These are phyloP conservation scores for Letharia lupina DNA, from an alignment of 495 filamentous ascomycete species.

Conservation along the genomic window DNA sequence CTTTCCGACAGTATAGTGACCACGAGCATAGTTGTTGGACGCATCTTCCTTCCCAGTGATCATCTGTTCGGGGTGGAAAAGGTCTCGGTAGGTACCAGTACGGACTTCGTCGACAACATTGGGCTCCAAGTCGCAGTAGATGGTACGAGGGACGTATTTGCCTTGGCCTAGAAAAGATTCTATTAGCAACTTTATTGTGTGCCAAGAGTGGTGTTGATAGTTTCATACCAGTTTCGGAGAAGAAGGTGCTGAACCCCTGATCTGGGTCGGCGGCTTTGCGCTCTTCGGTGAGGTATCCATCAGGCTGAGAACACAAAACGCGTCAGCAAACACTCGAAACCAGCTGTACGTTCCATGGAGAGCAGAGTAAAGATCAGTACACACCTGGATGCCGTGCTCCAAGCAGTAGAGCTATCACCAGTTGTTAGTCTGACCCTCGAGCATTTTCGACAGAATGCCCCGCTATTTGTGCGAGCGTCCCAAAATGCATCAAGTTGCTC, in stretches of 20 bases:
- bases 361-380: constrained; percentile 27
- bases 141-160: constrained; percentile 97
- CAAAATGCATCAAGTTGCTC: constrained; percentile 33
- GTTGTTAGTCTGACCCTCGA: constrained; percentile 16
- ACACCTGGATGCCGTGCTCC: constrained; percentile 98
- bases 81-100: constrained; percentile 87
- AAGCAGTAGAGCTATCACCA: constrained; percentile 87
- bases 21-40: constrained; percentile 98
- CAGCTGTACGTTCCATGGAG: not conserved
- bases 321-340: constrained; percentile 33
- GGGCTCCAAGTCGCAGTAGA: constrained; percentile 99
- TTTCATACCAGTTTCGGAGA: constrained; percentile 94
- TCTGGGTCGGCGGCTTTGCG: constrained; percentile 87
- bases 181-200: constrained; percentile 5
- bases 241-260: constrained; percentile 99
- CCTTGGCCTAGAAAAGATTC: constrained; percentile 62
- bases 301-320: constrained; percentile 54
- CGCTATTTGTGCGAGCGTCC: constrained; percentile 10
- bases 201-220: constrained; percentile 18
- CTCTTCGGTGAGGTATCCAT: constrained; percentile 98
- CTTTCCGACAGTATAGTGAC: constrained; percentile 98
- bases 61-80: constrained; percentile 99
- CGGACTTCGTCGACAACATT: constrained; percentile 99
- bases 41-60: constrained; percentile 99
- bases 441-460: constrained; percentile 1